Evolutionary conservation across 139 green algal species (phyloP), one percentile per base, ranked within the genome.

Genomic region (Diplosphaera chodatii): DNA sequence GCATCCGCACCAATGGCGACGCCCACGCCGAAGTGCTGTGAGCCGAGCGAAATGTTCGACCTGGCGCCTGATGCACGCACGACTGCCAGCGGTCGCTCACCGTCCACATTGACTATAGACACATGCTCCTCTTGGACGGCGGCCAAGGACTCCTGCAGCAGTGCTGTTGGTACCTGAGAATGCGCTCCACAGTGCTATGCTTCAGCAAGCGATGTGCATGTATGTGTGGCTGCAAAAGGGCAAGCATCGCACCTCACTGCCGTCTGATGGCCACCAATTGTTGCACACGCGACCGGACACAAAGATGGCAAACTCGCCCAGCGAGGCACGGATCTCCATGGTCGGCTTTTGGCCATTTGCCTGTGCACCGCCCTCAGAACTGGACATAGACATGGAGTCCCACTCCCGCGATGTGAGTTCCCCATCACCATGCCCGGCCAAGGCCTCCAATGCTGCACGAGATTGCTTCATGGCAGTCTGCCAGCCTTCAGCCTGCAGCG

Each of bases 221-320:
- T n/a, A n/a, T n/a, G n/a, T n/a, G n/a, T n/a, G n/a, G n/a, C n/a
- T n/a, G n/a, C n/a, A n/a, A n/a, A n/a, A n/a, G n/a, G n/a, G n/a
- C n/a, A n/a, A n/a, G n/a, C n/a, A n/a, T n/a, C 48, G 48, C 48
- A 59, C 48, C 48, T 3, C 18, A 3, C 25, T 25, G 48, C 48
- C 75, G 55, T 72, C 63, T 10, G 76, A 64, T 1, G 82, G 74
- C 80, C 84, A 87, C 82, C 84, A 91, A n/a, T 75, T 66, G 29
- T 76, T 48, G 22, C 80, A 72, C 29, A 73, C 40, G 22, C 84
- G 59, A 32, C 87, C 86, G 29, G 70, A 77, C 0, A 89, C 74
- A 48, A 81, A 75, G 10, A 93, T 33, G 21, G 78, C 79, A 62
- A 94, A 70, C 72, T 90, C 85, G 1, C 81, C 72, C 55, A 94